Evolutionary conservation across 2,329 filamentous ascomycete species (phyloP), one percentile per base, ranked within the genome.

Genomic region (Venturia aucupariae): DNA sequence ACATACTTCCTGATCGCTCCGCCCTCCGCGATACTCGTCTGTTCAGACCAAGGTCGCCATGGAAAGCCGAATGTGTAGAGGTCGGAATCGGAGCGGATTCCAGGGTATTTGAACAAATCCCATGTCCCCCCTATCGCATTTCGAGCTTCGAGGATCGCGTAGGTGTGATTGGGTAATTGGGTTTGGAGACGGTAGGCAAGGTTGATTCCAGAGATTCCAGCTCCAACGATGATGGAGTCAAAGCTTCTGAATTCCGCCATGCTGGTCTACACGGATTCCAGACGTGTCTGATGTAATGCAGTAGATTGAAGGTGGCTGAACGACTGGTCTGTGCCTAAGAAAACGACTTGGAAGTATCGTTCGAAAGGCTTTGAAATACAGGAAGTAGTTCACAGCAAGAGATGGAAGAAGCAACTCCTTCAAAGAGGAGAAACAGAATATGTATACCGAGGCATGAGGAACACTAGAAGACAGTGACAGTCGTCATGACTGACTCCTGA

Each of bases 201-300:
- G 68, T 91, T 90, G 76, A 92, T 88, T 63, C 89, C 89, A 7
- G 87, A 87, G 64, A 92, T 84, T 10, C 89, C 89, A 1, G 88
- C 88, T 17, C 89, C 89, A 62, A 92, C 76, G 68, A 92, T 84
- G 69, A 90, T 67, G 39, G 79, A 70, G 68, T 80, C 78, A 68
- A 73, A 77, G 67, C 70, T 42, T 41, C 35, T 38, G 17, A 32
- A n/a, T 6, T 38, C 32, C n/a, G 60, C 41, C 38, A 62, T 38
- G 42, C 51, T 35, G 51, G 48, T 13, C 24, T 17, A 19, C 22
- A 10, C 19, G 22, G 44, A 1, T 8, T 6, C 5, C 7, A 10
- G 10, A 19, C 27, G 10, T 54, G 27, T 54, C 32, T 30, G 48
- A 32, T 30, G 24, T 54, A 17, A n/a, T n/a, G n/a, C n/a, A n/a